A percentile compares a stretch with the other conserved stretches of the same genome.
phyloP scores from a whole-genome alignment of 2,329 filamentous ascomycete species.

The Talaromyces sp. region DNA sequence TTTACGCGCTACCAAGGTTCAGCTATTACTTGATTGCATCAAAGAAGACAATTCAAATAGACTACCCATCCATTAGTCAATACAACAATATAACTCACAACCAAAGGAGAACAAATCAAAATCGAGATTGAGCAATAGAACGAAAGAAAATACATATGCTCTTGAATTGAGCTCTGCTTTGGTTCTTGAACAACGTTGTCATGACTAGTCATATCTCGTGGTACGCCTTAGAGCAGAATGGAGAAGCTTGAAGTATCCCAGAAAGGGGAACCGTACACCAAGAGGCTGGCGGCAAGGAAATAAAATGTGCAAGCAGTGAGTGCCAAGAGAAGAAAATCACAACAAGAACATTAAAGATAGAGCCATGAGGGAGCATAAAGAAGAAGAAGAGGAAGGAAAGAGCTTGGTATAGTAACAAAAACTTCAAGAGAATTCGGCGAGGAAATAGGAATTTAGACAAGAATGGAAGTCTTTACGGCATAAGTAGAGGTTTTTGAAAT shows the following conservation, averaged over 20 bases:
- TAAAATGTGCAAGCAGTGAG: slow-evolving; percentile 8
- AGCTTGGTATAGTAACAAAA: slow-evolving; percentile 20
- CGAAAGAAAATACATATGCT: slow-evolving; percentile 9
- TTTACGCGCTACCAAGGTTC: background rate
- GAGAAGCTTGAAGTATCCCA: slow-evolving; percentile 1
- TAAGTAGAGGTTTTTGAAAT: background rate
- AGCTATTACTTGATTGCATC: background rate
- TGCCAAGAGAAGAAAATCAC: slow-evolving; percentile 9
- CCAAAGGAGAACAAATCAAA: slow-evolving; percentile 14
- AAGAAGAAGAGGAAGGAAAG: slow-evolving; percentile 18
- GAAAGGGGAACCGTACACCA: background rate
- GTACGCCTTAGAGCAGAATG: background rate
- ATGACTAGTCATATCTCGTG: slow-evolving; percentile 2
- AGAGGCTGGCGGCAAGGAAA: background rate
- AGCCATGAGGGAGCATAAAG: slow-evolving; percentile 3
- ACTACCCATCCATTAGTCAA: background rate
- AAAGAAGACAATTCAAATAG: background rate
- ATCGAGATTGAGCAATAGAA: background rate
- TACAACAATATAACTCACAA: slow-evolving; percentile 11
- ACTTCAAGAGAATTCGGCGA: slow-evolving; percentile 19
- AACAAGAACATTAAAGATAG: slow-evolving; percentile 15
- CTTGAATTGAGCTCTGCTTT: slow-evolving; percentile 3
- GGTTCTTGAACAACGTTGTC: background rate
- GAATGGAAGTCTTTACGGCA: slow-evolving; percentile 13
- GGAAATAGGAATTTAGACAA: slow-evolving; percentile 19